Percentiles rank a stretch among this genome's conserved stretches.
These are phyloP conservation scores for Grifola frondosa DNA, from an alignment of 1,284 basidiomycete genomes.

Conservation along the genomic window DNA sequence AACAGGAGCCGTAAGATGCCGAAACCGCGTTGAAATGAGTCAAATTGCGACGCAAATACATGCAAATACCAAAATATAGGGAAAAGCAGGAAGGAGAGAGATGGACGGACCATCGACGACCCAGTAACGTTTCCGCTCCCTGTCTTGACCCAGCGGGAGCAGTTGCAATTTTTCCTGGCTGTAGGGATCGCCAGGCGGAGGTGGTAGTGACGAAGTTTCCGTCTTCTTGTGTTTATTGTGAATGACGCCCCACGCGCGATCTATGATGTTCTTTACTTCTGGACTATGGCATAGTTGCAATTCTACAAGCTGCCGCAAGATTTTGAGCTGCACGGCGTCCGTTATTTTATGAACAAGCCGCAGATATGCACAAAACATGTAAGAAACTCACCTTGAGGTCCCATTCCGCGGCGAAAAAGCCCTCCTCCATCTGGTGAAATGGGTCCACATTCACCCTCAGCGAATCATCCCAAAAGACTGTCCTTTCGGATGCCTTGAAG, in stretches of 20 bases:
- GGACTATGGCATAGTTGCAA: constrained; percentile 67
- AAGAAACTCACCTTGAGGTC: constrained; percentile 64
- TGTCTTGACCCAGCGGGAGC: constrained; percentile 71
- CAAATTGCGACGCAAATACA: constrained; percentile 58
- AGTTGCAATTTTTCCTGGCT: constrained; percentile 64
- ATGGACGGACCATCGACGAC: constrained; percentile 75
- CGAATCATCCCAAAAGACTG: constrained; percentile 75
- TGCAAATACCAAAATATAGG: constrained; percentile 54
- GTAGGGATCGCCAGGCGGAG: constrained; percentile 53
- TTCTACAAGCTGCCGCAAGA: constrained; percentile 77
- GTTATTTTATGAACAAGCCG: constrained; percentile 7
- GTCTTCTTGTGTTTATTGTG: constrained; percentile 81
- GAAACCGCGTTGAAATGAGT: constrained; percentile 33
- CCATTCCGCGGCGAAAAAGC: constrained; percentile 75
- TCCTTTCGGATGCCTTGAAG: constrained; percentile 68
- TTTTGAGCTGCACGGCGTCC: constrained; percentile 55
- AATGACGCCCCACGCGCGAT: constrained; percentile 79
- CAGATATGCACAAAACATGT: constrained; percentile 16
- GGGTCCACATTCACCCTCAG: constrained; percentile 67
- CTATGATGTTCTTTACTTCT: constrained; percentile 68
- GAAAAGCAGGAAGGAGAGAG: constrained; percentile 34
- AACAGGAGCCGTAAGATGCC: constrained; percentile 17
- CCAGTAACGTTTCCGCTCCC: constrained; percentile 74
- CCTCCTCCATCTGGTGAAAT: constrained; percentile 57
- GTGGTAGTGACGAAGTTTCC: constrained; percentile 51